Conservation (phyloP, 352 stramenopile genomes). For the Peronospora belbahrii region DNA sequence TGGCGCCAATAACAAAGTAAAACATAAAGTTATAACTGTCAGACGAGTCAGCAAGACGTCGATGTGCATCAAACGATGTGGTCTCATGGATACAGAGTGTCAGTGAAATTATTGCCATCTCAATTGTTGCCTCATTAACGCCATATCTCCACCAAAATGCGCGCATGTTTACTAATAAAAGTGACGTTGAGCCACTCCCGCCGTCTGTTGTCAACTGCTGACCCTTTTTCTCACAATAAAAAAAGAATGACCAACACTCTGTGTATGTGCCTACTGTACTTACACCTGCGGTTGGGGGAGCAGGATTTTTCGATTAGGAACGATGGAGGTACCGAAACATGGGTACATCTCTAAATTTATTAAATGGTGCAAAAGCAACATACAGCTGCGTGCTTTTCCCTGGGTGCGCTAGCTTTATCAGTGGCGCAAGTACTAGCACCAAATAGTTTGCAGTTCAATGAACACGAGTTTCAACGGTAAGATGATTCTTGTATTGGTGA, state of each 20-base stretch:
- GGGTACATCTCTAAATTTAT: background rate
- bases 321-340: background rate
- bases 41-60: conserved; percentile 32
- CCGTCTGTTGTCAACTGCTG: too few relatives aligned
- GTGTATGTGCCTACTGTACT: background rate
- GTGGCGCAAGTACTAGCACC: conserved; percentile 49
- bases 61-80: background rate
- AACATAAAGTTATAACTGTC: conserved; percentile 86
- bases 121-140: background rate
- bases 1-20: conserved; percentile 81
- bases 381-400: conserved; percentile 4
- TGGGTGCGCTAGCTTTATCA: conserved; percentile 33
- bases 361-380: conserved; percentile 4
- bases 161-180: too few relatives aligned
- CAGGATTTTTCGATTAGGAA: background rate
- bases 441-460: conserved; percentile 70
- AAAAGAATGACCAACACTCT: too few relatives aligned
- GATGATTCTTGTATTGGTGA: background rate
- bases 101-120: background rate
- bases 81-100: background rate
- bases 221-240: too few relatives aligned
- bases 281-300: background rate
- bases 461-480: conserved; percentile 66
- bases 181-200: too few relatives aligned
- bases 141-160: conserved; percentile 13